Evolutionary conservation across 306 rosid species (phyloP).

Genomic region (Fagus crenata): DNA sequence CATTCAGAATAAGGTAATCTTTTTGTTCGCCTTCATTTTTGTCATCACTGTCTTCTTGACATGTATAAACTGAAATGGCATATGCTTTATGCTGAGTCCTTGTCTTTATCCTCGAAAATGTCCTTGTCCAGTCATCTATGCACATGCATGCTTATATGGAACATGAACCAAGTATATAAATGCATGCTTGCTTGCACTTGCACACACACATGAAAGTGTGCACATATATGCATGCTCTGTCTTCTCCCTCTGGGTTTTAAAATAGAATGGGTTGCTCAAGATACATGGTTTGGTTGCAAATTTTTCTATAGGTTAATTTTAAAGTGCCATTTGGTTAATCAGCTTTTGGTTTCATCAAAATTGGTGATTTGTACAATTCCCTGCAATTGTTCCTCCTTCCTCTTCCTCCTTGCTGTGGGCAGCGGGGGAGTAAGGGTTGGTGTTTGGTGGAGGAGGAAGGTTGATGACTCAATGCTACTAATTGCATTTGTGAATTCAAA

Average conservation of each 20-base stretch:
- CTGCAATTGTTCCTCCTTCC: not conserved
- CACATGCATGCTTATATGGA: not conserved
- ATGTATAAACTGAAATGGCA: constrained; percentile 1
- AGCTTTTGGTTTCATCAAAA: not conserved
- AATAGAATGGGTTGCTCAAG: not conserved
- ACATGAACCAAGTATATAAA: not conserved
- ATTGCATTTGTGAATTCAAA: not conserved
- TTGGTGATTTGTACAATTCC: not conserved
- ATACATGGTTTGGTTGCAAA: not conserved
- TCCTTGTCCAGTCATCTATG: not conserved
- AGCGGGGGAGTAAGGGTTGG: not conserved
- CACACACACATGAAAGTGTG: not conserved
- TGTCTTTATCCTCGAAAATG: not conserved
- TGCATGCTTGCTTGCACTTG: not conserved
- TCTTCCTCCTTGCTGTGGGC: not conserved
- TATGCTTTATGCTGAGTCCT: constrained; percentile 2
- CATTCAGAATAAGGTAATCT: constrained; percentile 86
- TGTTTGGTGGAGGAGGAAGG: not conserved
- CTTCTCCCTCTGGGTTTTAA: not conserved
- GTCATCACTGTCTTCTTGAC: constrained; percentile 8
- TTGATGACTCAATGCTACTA: not conserved
- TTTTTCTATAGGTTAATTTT: not conserved
- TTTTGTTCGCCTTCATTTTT: constrained; percentile 4
- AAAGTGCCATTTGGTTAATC: not conserved
- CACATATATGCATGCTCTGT: not conserved